Conservation (phyloP, 257 asterid species). For the Solanum ossicruentum region DNA sequence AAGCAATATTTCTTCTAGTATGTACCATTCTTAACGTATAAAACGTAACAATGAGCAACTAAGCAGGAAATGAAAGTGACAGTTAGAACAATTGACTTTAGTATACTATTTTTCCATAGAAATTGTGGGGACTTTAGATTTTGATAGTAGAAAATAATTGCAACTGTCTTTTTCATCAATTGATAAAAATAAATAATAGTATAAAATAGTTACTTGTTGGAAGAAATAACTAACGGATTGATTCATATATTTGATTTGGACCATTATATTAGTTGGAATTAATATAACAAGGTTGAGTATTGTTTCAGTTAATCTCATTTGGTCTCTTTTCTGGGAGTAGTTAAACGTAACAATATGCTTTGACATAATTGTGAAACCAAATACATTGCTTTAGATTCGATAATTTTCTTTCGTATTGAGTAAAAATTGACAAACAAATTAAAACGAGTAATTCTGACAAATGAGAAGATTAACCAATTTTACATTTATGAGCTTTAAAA, state of each 20-base stretch:
- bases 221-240: neutral
- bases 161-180: neutral
- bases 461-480: neutral
- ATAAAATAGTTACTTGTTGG: neutral
- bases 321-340: neutral
- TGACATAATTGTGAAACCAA: neutral
- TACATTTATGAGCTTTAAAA: neutral
- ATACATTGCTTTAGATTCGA: neutral
- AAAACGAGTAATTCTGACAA: neutral
- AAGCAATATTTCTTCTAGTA: neutral
- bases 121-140: neutral
- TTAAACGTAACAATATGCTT: neutral
- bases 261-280: neutral
- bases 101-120: neutral
- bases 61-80: neutral
- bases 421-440: neutral
- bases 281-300: neutral
- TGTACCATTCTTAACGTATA: neutral
- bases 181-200: neutral
- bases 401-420: neutral
- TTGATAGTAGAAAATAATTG: neutral
- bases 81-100: neutral
- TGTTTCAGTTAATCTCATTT: neutral
- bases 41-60: neutral
- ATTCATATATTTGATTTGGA: neutral